phyloP scores from a whole-genome alignment of 2,329 filamentous ascomycete species.

The Purpureocillium takamizusanense region DNA sequence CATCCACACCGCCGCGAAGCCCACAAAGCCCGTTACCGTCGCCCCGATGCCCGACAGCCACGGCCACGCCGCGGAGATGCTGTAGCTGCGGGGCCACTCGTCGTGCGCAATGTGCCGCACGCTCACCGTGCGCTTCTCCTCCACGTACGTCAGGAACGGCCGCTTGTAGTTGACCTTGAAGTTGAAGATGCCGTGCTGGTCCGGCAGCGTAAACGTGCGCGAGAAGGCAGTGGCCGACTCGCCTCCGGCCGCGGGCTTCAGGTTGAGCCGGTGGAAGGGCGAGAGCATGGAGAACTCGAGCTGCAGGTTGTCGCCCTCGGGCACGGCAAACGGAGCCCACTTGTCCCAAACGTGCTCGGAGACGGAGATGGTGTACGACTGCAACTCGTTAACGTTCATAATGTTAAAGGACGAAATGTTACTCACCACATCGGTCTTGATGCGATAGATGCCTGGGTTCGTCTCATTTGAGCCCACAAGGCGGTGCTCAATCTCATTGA shows the following conservation, averaged over 20 bases:
- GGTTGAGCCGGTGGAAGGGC: slow-evolving; percentile 82
- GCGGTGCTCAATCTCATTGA: slow-evolving; percentile 76
- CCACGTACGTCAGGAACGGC: slow-evolving; percentile 78
- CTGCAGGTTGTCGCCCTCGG: slow-evolving; percentile 66
- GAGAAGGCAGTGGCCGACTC: slow-evolving; percentile 65
- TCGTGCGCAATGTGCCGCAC: slow-evolving; percentile 96
- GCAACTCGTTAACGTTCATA: slow-evolving; percentile 8
- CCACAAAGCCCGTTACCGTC: slow-evolving; percentile 75
- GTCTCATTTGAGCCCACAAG: slow-evolving; percentile 44
- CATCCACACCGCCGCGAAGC: slow-evolving; percentile 82
- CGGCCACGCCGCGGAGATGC: slow-evolving; percentile 85
- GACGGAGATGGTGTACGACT: slow-evolving; percentile 82
- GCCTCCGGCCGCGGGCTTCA: slow-evolving; percentile 49
- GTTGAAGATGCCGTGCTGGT: slow-evolving; percentile 99
- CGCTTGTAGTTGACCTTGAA: slow-evolving; percentile 97
- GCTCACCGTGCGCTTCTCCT: slow-evolving; percentile 91
- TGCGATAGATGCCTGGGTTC: slow-evolving; percentile 84
- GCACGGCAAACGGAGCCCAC: slow-evolving; percentile 65
- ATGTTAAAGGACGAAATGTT: background rate
- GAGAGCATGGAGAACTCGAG: slow-evolving; percentile 99
- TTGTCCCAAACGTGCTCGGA: slow-evolving; percentile 74
- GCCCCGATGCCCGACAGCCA: slow-evolving; percentile 85
- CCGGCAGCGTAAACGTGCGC: slow-evolving; percentile 71
- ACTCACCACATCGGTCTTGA: slow-evolving; percentile 95
- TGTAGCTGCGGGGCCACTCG: slow-evolving; percentile 87